Evolutionary conservation across 2,329 filamentous ascomycete genomes (phyloP).

Genomic region (Aspergillus texensis): DNA sequence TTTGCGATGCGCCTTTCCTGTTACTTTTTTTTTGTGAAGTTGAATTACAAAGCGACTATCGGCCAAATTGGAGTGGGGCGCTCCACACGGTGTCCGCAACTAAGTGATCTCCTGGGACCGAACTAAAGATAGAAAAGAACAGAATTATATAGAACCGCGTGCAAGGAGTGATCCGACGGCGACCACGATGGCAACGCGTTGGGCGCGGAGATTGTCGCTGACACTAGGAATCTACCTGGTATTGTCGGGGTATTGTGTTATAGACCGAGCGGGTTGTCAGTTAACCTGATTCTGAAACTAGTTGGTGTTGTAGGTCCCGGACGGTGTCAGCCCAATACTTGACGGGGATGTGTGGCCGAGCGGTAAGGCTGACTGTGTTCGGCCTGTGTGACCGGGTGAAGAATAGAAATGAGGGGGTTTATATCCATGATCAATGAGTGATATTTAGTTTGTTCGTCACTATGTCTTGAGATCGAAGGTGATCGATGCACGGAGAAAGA

Average conservation of each 20-base stretch:
- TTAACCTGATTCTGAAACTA: not conserved
- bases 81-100: slow-evolving; percentile 17
- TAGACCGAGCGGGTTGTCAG: not conserved
- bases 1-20: not conserved
- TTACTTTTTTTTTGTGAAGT: not conserved
- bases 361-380: not conserved
- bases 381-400: not conserved
- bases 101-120: not conserved
- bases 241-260: not conserved
- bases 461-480: slow-evolving; percentile 29
- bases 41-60: slow-evolving; percentile 7
- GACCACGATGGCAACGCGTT: not conserved
- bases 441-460: too few relatives aligned
- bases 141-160: slow-evolving; percentile 1
- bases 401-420: not conserved
- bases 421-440: not conserved
- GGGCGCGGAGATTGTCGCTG: not conserved
- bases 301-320: not conserved
- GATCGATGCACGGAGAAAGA: slow-evolving; percentile 39
- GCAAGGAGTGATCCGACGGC: not conserved
- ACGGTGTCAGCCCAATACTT: not conserved
- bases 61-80: slow-evolving; percentile 15
- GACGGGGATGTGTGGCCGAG: not conserved
- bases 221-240: not conserved
- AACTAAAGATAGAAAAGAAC: not conserved